Evolutionary conservation across 768 basidiomycete species (phyloP).

Genomic region (Multifurca ochricompacta): DNA sequence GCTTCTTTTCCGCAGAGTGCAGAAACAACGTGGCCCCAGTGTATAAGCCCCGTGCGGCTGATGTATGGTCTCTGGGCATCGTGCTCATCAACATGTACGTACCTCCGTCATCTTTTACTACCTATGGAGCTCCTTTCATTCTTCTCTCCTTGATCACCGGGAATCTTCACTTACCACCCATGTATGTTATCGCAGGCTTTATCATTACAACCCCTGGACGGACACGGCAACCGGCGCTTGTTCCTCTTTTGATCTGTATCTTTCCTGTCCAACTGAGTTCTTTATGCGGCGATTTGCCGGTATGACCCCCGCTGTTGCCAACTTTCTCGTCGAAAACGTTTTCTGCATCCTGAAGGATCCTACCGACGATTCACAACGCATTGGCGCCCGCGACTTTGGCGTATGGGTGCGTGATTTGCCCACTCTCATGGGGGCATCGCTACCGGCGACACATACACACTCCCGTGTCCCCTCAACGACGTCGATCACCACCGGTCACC

Average conservation of each 20-base stretch:
- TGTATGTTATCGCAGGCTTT: constrained; percentile 51
- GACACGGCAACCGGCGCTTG: constrained; percentile 81
- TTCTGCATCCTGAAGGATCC: constrained; percentile 73
- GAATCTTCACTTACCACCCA: constrained; percentile 11
- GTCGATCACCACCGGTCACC: constrained; percentile 52
- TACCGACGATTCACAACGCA: constrained; percentile 51
- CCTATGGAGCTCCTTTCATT: constrained; percentile 3
- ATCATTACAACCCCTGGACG: constrained; percentile 98
- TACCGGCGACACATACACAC: constrained; percentile 34
- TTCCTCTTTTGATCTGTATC: constrained; percentile 75
- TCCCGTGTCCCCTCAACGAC: constrained; percentile 50
- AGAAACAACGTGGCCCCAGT: constrained; percentile 94
- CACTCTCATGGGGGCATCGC: constrained; percentile 47
- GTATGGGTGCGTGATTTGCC: constrained; percentile 81
- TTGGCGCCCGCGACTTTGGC: constrained; percentile 79
- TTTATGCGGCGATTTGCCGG: constrained; percentile 87
- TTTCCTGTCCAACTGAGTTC: constrained; percentile 71
- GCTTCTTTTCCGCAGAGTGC: constrained; percentile 56
- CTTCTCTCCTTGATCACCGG: constrained; percentile 2
- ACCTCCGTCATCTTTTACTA: background rate
- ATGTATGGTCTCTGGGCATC: constrained; percentile 98
- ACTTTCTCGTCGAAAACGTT: constrained; percentile 75
- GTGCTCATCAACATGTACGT: constrained; percentile 96
- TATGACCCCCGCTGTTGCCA: constrained; percentile 80
- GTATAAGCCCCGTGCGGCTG: constrained; percentile 90